Conservation (phyloP, 202 grass and related monocot species). For the Schoenoplectus tabernaemontani region DNA sequence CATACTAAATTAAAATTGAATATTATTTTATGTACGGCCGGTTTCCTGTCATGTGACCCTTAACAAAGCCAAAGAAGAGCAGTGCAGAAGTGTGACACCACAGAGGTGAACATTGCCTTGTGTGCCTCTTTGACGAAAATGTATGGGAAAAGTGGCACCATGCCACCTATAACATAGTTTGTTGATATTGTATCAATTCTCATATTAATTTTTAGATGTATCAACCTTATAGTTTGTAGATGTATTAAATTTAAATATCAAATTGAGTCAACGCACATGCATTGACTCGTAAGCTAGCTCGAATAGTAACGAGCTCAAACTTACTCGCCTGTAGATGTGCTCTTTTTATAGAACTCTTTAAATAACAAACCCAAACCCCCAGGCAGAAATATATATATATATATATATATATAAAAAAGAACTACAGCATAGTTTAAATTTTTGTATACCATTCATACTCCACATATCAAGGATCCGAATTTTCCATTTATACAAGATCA, state of each 20-base stretch:
- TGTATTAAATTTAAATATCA: too few species aligned
- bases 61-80: conserved; percentile 77
- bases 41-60: conserved; percentile 62
- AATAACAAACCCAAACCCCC: neutral
- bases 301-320: too few species aligned
- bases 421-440: neutral
- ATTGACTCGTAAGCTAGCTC: too few species aligned
- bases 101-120: conserved; percentile 59
- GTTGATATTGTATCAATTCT: conserved; percentile 65
- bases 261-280: too few species aligned
- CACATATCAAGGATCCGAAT: conserved; percentile 1
- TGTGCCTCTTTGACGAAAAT: conserved; percentile 50
- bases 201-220: too few species aligned
- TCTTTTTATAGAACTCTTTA: neutral
- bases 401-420: neutral
- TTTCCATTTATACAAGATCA: neutral
- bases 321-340: neutral
- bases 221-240: too few species aligned
- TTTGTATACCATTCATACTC: neutral
- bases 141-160: conserved; percentile 76
- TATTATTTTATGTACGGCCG: conserved; percentile 48
- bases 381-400: neutral
- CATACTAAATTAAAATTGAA: too few species aligned
- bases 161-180: conserved; percentile 55
- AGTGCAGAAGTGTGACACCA: conserved; percentile 57